Conservation (phyloP, 148 eudicot species). For the Chenopodium quinoa region DNA sequence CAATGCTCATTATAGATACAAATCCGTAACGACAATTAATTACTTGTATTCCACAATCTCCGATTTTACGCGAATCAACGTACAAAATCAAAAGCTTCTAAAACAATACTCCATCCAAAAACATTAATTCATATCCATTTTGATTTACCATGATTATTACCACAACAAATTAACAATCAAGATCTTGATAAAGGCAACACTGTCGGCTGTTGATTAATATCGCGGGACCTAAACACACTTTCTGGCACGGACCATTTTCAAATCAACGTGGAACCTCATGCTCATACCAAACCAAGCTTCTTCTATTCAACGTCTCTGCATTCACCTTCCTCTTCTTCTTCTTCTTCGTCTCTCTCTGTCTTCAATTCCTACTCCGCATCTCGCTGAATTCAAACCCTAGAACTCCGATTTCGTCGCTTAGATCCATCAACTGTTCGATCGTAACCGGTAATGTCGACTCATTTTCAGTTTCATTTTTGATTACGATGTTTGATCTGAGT, state of each 20-base stretch:
- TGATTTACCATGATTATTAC: no score
- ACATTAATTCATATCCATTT: no score
- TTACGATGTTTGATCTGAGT: constrained; percentile 16
- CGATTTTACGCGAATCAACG: no score
- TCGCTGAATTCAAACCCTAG: constrained; percentile 27
- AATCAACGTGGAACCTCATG: background rate
- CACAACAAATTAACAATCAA: no score
- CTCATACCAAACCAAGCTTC: background rate
- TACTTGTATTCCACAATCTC: no score
- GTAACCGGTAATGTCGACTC: background rate
- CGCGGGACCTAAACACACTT: no score
- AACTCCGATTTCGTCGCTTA: background rate
- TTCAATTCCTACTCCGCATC: constrained; percentile 2
- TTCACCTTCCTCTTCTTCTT: background rate
- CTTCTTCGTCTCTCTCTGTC: background rate
- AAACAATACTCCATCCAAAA: no score
- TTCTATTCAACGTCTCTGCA: background rate
- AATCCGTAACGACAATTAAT: no score
- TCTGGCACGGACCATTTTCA: no score
- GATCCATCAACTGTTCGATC: constrained; percentile 15
- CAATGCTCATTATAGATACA: no score
- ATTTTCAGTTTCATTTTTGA: background rate
- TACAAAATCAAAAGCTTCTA: no score
- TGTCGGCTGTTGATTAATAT: no score
- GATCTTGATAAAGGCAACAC: background rate